These are phyloP conservation scores for Fraxinus ornus DNA, from an alignment of 305 asterid species.

Conservation along the genomic window DNA sequence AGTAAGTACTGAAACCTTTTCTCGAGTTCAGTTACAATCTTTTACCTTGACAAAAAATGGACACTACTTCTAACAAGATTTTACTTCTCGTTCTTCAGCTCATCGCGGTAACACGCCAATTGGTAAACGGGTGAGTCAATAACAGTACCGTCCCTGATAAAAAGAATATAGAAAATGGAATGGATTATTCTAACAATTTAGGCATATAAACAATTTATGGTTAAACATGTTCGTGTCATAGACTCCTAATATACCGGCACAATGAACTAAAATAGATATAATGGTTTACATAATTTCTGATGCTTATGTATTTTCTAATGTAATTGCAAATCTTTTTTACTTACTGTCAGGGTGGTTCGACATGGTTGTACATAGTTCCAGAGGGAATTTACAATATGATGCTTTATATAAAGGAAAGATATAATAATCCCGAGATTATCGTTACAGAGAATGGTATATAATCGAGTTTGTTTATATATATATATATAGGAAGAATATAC, in stretches of 20 bases:
- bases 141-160: background rate
- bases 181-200: background rate
- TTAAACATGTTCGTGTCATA: background rate
- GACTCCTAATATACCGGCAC: background rate
- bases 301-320: background rate
- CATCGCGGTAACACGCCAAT: background rate
- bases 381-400: conserved; percentile 16
- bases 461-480: background rate
- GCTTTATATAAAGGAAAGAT: background rate
- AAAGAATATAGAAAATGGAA: background rate
- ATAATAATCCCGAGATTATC: conserved; percentile 10
- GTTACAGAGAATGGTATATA: conserved; percentile 30
- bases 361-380: conserved; percentile 22
- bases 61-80: background rate
- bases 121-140: conserved; percentile 4
- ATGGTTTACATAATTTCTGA: background rate
- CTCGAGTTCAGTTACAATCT: background rate
- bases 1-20: conserved; percentile 24
- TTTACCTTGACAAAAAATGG: background rate
- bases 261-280: background rate
- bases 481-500: too few species aligned
- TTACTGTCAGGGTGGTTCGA: conserved; percentile 7
- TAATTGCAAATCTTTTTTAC: background rate
- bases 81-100: background rate
- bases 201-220: background rate